Base-by-base conservation (phyloP, 176 grass and related monocot species). In the Carex cristatella region DNA sequence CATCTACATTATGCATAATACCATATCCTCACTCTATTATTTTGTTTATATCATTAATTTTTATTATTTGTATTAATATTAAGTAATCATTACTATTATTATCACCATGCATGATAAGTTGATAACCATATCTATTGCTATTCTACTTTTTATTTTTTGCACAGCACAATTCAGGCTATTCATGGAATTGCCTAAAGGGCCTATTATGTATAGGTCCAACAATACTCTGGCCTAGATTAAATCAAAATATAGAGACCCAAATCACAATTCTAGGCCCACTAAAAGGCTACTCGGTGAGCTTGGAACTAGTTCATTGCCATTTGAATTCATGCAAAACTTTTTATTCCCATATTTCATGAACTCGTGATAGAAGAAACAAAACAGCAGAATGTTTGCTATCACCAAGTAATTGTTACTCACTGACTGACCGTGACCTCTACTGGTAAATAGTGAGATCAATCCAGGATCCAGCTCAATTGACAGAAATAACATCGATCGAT, bases 281-380 rank as follows among this genome's bases (percentile, higher is more conserved):
- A 74, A 14, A 53, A 75, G 46, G 48, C 46, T 75, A 54, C 1
- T n/a, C 16, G 32, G 33, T 33, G 66, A 68, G 65, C 31, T 37
- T 33, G 16, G 14, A 18, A 3, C 44, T 27, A 53, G 42, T 74
- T 51, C 44, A 51, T 23, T 74, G 31, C 64, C 30, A 32, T 12
- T 69, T 40, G 14, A 69, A 69, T 33, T 18, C 14, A 3, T 15
- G 0, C 11, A 13, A 68, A 35, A 16, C 1, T 18, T 55, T 55
- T 14, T 15, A 55, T 54, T 54, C 1, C 9, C 49, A 15, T 57
- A 78, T 1, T 78, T 55, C 16, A 0, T 78, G 23, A 32, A 56
- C 73, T 56, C 73, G 51, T 78, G 73, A 78, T 78, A 56, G 51
- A 78, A 57, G 46, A 57, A 78, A 78, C 51, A 56, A 56, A 77